Base-by-base conservation (phyloP, 2,329 filamentous ascomycete genomes). In the Bretziella fagacearum region DNA sequence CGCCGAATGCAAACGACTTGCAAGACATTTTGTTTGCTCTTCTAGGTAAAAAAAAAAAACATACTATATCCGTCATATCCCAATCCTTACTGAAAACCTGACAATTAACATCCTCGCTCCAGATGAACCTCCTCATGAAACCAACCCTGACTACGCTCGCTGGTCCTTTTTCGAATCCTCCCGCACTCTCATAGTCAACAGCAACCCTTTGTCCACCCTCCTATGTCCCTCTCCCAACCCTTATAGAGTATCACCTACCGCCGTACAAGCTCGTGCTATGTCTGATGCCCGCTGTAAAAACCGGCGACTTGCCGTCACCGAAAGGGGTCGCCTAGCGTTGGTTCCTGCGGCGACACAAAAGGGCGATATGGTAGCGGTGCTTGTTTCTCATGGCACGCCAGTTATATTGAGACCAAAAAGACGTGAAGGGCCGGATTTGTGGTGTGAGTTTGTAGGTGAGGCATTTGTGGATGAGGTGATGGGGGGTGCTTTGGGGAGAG, bases 401-500 rank as follows among this genome's bases (percentile, higher is more conserved):
- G 25, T 50, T 3, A 36, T 50, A 27, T n/a, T 50, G 2, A 30
- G 44, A 15, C 48, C 48, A 13, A 47, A 47, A 33, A 30, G 18
- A 3, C 17, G 22, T 4, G 40, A 47, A 11, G 44, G 30, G 18
- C 32, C 39, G 8, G 48, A 50, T 36, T 23, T 47, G 27, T 47
- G 48, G 44, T 50, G 48, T 30, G 44, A 50, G 40, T 39, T 47
- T 47, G 27, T 50, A 18, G 48, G 44, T 8, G 48, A 50, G 48
- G 48, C 48, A 15, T 50, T 50, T 41, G 44, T 50, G 3, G 48
- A 50, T 26, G 48, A 43, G 2, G 30, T 50, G n/a, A 50, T 50
- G 48, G 32, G 23, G 11, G 48, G 40, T 10, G 32, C 22, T n/a
- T 30, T 47, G 25, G 48, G 48, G 6, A 36, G 48, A 6, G 23